Evolutionary conservation across 495 filamentous ascomycete species (phyloP).

Genomic region (Neurospora sp.): DNA sequence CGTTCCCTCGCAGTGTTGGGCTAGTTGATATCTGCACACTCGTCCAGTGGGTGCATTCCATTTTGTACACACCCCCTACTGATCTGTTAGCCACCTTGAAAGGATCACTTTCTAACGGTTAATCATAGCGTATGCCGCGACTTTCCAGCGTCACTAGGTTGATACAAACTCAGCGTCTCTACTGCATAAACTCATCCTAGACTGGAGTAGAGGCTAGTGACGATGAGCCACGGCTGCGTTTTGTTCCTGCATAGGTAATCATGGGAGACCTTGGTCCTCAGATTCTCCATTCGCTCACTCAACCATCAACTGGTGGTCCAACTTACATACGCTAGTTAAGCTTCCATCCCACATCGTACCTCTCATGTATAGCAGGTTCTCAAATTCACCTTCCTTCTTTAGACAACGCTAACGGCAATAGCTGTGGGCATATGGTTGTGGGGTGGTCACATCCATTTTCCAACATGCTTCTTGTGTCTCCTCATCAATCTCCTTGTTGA

Average conservation of each 20-base stretch:
- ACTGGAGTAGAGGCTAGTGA: not conserved
- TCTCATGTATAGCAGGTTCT: not conserved
- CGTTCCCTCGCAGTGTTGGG: not conserved
- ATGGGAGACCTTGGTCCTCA: not conserved
- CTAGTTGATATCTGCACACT: not conserved
- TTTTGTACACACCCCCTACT: not conserved
- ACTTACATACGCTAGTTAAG: not conserved
- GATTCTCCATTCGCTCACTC: not conserved
- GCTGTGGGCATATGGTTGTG: not conserved
- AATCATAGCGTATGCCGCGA: not conserved
- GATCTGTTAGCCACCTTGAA: not conserved
- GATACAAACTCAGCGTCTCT: not conserved
- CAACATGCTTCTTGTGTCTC: not conserved
- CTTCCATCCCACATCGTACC: not conserved
- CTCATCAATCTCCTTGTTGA: not conserved
- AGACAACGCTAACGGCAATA: not conserved
- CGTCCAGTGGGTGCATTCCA: not conserved
- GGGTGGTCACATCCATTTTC: not conserved
- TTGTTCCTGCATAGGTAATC: not conserved
- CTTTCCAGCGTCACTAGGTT: not conserved
- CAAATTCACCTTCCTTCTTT: not conserved
- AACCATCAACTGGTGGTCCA: not conserved
- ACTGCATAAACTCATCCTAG: not conserved
- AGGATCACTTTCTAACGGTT: not conserved
- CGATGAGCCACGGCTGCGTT: not conserved